Percentiles rank a stretch among this genome's conserved stretches.
Conservation (phyloP, 2,329 filamentous ascomycete species). For the Aciculosporium take region DNA sequence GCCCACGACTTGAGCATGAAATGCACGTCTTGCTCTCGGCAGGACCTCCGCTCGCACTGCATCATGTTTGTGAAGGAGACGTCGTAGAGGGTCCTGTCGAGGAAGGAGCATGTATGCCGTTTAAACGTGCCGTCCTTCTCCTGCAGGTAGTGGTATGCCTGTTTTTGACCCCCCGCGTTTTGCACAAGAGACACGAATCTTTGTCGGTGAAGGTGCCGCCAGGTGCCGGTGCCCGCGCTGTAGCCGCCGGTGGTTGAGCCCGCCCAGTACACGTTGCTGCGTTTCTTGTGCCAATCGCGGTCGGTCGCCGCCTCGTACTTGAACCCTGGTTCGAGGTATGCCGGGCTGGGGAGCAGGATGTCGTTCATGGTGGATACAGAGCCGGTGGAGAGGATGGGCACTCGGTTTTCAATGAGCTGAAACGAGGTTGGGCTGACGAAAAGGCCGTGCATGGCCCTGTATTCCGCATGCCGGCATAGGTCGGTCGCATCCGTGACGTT, state of each 20-base stretch:
- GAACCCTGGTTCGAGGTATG: slow-evolving; percentile 30
- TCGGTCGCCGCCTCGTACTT: slow-evolving; percentile 27
- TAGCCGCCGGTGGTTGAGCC: slow-evolving; percentile 40
- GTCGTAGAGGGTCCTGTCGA: slow-evolving; percentile 24
- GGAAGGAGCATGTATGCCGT: slow-evolving; percentile 6
- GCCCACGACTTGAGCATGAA: slow-evolving; percentile 19
- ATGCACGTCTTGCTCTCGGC: slow-evolving; percentile 19
- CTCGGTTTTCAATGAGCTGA: slow-evolving; percentile 21
- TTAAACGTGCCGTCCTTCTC: neutral
- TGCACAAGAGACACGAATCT: slow-evolving; percentile 26
- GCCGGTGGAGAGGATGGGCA: slow-evolving; percentile 34
- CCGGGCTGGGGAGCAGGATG: slow-evolving; percentile 36
- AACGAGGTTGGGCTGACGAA: slow-evolving; percentile 29
- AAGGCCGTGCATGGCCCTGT: slow-evolving; percentile 28
- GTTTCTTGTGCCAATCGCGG: slow-evolving; percentile 33
- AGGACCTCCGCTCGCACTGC: slow-evolving; percentile 30
- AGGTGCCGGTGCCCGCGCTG: slow-evolving; percentile 18
- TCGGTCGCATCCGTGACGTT: slow-evolving; percentile 13
- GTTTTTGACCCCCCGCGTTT: slow-evolving; percentile 12
- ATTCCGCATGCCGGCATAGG: slow-evolving; percentile 31
- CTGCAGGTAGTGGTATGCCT: neutral
- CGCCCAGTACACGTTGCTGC: slow-evolving; percentile 40
- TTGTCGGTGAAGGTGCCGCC: slow-evolving; percentile 33
- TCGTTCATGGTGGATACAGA: slow-evolving; percentile 33
- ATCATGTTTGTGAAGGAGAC: slow-evolving; percentile 26